Base-by-base conservation (phyloP, 2,329 filamentous ascomycete species). In the Scedosporium apiospermum region DNA sequence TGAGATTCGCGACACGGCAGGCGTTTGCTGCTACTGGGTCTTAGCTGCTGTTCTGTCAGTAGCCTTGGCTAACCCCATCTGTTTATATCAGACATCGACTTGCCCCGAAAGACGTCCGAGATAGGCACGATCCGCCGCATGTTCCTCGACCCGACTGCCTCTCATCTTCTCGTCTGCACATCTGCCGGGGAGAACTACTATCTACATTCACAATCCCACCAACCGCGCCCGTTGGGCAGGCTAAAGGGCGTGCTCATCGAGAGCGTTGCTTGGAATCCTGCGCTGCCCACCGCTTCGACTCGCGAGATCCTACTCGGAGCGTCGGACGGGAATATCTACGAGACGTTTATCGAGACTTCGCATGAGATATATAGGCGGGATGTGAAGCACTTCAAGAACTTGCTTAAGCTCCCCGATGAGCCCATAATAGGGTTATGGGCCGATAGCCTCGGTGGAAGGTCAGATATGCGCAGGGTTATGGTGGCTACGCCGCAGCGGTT, bases 61-160 rank as follows among this genome's bases (percentile, higher is more conserved):
- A n/a, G n/a, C n/a, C n/a, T n/a, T 3, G 16, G 16, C 46, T 57
- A 30, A 21, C 51, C 6, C n/a, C 23, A 44, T 26, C 3, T 38
- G 3, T n/a, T 9, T 55, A 44, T 61, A 14, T 9, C 69, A 96
- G 93, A 99, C 76, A 96, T 99, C 73, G 95, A 99, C 74, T 85
- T 99, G 6, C 95, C 95, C 44, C 96, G 96, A 78, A 95, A 93
- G 70, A 86, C 91, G 16, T 88, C 91, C 44, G 93, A 99, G 74
- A 85, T 95, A 64, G 95, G 95, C 67, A 84, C 96, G 61, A 98
- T 99, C 71, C 88, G 90, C 68, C 91, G 90, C 78, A 91, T 99
- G 84, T 99, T 99, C 77, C 89, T 99, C 71, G 95, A 99, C 71
- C 93, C 95, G 30, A 96, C 93, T 10, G 95, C 95, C 30, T 97